These are phyloP conservation scores for Kodamaea ohmeri DNA, from an alignment of 1,139 yeast species.

Conservation along the genomic window DNA sequence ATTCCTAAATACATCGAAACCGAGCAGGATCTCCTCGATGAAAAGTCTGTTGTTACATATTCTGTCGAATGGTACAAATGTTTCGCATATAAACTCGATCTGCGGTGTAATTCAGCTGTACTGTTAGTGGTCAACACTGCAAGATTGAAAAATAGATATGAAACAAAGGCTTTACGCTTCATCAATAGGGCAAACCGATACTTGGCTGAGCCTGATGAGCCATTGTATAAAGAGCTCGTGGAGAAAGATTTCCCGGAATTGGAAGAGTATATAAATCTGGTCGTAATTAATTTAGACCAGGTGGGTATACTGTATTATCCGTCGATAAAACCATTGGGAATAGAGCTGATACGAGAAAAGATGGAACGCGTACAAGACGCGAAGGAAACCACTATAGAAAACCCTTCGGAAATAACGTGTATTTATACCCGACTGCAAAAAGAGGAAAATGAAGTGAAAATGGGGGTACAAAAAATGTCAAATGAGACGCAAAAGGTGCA, in stretches of 20 bases:
- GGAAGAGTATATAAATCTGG: constrained; percentile 10
- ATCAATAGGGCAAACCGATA: constrained; percentile 24
- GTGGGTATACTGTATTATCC: constrained; percentile 17
- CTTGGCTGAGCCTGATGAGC: constrained; percentile 2
- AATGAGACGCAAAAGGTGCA: neutral
- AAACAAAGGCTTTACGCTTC: constrained; percentile 30
- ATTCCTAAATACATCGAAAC: constrained; percentile 59
- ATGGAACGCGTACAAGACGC: constrained; percentile 16
- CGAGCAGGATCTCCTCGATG: constrained; percentile 61
- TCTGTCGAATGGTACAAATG: constrained; percentile 65
- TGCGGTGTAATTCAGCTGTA: constrained; percentile 20
- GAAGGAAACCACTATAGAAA: constrained; percentile 6
- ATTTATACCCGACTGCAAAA: no score
- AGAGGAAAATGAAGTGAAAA: neutral
- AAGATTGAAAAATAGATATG: constrained; percentile 30
- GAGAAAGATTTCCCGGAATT: constrained; percentile 22
- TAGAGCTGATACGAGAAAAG: constrained; percentile 17
- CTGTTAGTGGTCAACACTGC: constrained; percentile 22
- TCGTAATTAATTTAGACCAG: constrained; percentile 13
- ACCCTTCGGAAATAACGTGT: no score
- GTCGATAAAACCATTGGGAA: constrained; percentile 16
- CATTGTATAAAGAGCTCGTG: constrained; percentile 15
- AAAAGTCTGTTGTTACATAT: constrained; percentile 62
- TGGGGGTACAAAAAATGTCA: neutral
- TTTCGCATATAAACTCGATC: constrained; percentile 25